Conservation (phyloP, 768 basidiomycete species). For the Leucosporidium scottii region DNA sequence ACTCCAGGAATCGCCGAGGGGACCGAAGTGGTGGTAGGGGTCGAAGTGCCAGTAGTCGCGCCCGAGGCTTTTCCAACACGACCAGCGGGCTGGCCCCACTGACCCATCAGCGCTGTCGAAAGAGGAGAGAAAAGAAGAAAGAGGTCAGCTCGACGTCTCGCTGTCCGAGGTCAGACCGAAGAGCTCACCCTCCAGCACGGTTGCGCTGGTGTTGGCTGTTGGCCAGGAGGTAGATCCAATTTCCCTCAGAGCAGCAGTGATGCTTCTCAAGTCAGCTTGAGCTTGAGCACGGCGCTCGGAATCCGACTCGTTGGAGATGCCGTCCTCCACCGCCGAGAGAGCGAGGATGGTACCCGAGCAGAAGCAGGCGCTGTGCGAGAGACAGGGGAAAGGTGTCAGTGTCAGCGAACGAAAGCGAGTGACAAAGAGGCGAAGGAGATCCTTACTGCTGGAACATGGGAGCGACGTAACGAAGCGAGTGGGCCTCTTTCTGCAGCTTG, state of each 20-base stretch:
- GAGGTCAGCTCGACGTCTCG: no score
- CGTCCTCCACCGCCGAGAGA: slow-evolving; percentile 26
- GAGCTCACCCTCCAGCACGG: slow-evolving; percentile 21
- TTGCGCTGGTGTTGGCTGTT: slow-evolving; percentile 26
- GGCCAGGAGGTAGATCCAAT: slow-evolving; percentile 27
- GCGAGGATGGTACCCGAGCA: slow-evolving; percentile 30
- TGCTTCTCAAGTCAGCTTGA: slow-evolving; percentile 14
- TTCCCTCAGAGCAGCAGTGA: slow-evolving; percentile 20
- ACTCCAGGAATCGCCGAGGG: no score
- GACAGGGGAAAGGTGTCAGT: not conserved
- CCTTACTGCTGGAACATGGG: slow-evolving; percentile 23
- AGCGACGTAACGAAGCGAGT: slow-evolving; percentile 3
- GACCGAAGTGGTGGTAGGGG: no score
- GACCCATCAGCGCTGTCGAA: no score
- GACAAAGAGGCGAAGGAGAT: not conserved
- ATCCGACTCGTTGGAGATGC: slow-evolving; percentile 16
- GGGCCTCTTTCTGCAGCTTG: slow-evolving; percentile 15
- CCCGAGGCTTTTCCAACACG: no score
- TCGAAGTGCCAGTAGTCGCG: no score
- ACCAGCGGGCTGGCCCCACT: no score
- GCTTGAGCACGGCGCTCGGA: slow-evolving; percentile 15
- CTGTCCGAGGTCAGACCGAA: no score
- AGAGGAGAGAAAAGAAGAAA: no score
- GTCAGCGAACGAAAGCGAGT: not conserved
- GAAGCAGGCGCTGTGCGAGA: slow-evolving; percentile 16